Percentiles rank a stretch among this genome's conserved stretches.
These are phyloP conservation scores for Hygrocybe coccinea DNA, from an alignment of 768 basidiomycete species.

Conservation along the genomic window DNA sequence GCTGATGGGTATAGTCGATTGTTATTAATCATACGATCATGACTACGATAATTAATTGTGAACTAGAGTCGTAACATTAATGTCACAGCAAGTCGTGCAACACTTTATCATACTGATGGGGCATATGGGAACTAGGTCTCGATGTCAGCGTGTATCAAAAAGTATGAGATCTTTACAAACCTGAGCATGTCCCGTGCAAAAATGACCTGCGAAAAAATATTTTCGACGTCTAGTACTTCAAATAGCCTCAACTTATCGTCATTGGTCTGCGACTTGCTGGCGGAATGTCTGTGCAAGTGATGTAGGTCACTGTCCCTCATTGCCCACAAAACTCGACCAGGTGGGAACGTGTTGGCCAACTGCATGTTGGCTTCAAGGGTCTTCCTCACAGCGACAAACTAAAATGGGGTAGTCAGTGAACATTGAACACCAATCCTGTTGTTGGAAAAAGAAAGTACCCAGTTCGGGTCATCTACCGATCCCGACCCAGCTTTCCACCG, in stretches of 20 bases:
- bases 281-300: constrained; percentile 44
- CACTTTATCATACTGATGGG: constrained; percentile 74
- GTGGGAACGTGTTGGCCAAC: constrained; percentile 65
- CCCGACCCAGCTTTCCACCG: constrained; percentile 57
- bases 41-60: not conserved
- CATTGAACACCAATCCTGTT: not conserved
- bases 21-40: not conserved
- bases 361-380: constrained; percentile 85
- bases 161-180: constrained; percentile 33
- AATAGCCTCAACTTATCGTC: constrained; percentile 64
- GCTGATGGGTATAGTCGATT: not conserved
- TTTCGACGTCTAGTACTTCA: constrained; percentile 71
- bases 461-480: constrained; percentile 48
- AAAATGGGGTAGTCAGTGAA: not conserved
- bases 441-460: constrained; percentile 35
- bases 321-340: constrained; percentile 76
- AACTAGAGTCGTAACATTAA: not conserved
- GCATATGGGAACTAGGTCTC: constrained; percentile 58
- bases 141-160: not conserved
- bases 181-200: constrained; percentile 81
- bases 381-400: constrained; percentile 79
- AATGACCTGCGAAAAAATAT: constrained; percentile 74
- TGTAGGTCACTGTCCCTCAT: constrained; percentile 69
- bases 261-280: constrained; percentile 15
- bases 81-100: constrained; percentile 61